phyloP scores from a whole-genome alignment of 164 flowering plant species.

The Tetrastigma voinierianum region DNA sequence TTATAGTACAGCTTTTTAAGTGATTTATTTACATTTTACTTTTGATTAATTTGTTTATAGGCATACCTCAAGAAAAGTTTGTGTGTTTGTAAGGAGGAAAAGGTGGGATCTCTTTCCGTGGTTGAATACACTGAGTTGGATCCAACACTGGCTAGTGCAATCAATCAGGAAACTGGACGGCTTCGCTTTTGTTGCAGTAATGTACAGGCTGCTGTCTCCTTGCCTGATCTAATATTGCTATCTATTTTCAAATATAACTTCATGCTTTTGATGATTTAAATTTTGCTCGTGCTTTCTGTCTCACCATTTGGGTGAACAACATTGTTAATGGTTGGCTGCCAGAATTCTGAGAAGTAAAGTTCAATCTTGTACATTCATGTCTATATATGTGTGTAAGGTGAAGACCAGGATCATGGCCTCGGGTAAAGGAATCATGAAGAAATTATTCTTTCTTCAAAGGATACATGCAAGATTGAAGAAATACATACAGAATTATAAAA shows the following conservation, averaged over 20 bases:
- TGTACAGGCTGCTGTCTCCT: conserved; percentile 38
- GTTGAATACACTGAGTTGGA: conserved; percentile 97
- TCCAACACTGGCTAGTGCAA: conserved; percentile 62
- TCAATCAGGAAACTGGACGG: conserved; percentile 91
- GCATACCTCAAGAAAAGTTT: conserved; percentile 98
- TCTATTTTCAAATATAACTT: neutral
- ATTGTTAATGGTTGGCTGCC: too few relatives aligned
- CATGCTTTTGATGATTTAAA: conserved; percentile 1
- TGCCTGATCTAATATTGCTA: neutral
- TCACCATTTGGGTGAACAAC: too few relatives aligned
- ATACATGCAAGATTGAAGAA: too few relatives aligned
- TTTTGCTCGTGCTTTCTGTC: neutral
- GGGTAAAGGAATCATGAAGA: too few relatives aligned
- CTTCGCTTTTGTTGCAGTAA: conserved; percentile 99
- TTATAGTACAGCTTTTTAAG: neutral
- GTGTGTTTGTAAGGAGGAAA: conserved; percentile 91
- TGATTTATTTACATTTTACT: neutral
- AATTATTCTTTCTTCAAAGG: too few relatives aligned
- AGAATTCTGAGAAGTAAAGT: too few relatives aligned
- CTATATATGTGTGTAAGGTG: too few relatives aligned
- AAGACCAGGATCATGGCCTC: too few relatives aligned
- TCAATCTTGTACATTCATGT: too few relatives aligned
- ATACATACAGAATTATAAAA: too few relatives aligned
- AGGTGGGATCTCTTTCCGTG: conserved; percentile 91
- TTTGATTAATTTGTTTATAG: conserved; percentile 32